These are phyloP conservation scores for Fusarium sp. DNA, from an alignment of 2,329 filamentous ascomycete species.

Conservation along the genomic window DNA sequence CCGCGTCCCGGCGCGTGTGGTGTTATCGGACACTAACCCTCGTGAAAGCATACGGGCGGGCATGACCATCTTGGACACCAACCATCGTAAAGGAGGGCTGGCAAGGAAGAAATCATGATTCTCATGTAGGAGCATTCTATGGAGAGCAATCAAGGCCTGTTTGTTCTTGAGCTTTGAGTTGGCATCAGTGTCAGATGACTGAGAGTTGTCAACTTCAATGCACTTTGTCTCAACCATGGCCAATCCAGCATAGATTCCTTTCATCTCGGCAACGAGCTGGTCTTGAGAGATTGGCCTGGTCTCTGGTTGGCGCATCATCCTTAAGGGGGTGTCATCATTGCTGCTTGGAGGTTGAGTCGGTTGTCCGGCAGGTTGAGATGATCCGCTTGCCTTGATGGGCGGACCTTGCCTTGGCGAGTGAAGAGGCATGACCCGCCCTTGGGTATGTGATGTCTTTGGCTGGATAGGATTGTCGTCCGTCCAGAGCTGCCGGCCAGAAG, in stretches of 20 bases:
- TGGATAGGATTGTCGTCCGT: too few species aligned
- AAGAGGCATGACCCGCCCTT: too few species aligned
- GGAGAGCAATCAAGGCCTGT: slow-evolving; percentile 83
- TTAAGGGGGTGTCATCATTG: not conserved
- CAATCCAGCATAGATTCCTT: slow-evolving; percentile 83
- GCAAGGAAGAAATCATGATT: slow-evolving; percentile 89
- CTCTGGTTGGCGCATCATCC: slow-evolving; percentile 29
- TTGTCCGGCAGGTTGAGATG: too few species aligned
- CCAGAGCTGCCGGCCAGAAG: too few species aligned
- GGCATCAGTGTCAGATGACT: slow-evolving; percentile 59
- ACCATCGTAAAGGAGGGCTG: too few species aligned
- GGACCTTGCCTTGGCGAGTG: too few species aligned
- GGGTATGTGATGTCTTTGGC: too few species aligned
- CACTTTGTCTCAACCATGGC: slow-evolving; percentile 90
- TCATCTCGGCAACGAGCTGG: slow-evolving; percentile 83
- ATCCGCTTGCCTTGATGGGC: too few species aligned
- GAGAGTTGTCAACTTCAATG: slow-evolving; percentile 81
- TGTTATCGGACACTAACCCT: slow-evolving; percentile 84
- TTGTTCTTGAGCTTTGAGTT: slow-evolving; percentile 66
- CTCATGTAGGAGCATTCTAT: slow-evolving; percentile 83
- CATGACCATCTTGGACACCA: too few species aligned
- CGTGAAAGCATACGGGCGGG: too few species aligned
- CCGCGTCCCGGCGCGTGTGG: slow-evolving; percentile 96
- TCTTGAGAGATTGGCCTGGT: slow-evolving; percentile 72
- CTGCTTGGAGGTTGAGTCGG: too few species aligned